Evolutionary conservation across 148 eudicot species (phyloP).

Genomic region (Amaranthus cruentus): DNA sequence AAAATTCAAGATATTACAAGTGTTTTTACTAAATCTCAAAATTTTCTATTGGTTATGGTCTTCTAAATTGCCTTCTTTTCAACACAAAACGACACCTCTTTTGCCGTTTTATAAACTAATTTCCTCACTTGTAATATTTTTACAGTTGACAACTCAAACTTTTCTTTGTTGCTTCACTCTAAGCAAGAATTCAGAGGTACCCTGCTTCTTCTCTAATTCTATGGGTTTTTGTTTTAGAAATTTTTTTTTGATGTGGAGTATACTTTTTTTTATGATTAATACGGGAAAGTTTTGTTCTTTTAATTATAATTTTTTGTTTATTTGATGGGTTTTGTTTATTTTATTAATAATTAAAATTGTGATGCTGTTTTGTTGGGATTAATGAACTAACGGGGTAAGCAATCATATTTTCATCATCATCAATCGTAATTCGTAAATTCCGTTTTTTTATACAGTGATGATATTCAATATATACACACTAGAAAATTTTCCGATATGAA

Average conservation of each 20-base stretch:
- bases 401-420: too few relatives aligned
- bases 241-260: too few relatives aligned
- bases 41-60: slow-evolving; percentile 19
- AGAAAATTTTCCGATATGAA: too few relatives aligned
- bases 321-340: neutral
- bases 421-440: too few relatives aligned
- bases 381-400: neutral
- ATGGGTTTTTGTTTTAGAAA: neutral
- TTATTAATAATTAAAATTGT: neutral
- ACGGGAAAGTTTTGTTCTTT: neutral
- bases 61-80: neutral
- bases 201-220: neutral
- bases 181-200: slow-evolving; percentile 21
- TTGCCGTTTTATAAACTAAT: neutral
- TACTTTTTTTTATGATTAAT: neutral
- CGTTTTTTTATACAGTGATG: too few relatives aligned
- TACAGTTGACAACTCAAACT: slow-evolving; percentile 5
- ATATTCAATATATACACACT: too few relatives aligned
- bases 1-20: neutral
- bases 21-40: neutral
- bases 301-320: neutral
- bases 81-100: neutral
- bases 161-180: slow-evolving; percentile 9
- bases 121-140: neutral
- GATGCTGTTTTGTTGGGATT: slow-evolving; percentile 1